Evolutionary conservation across 78 protist species (phyloP), one percentile per base, ranked within the genome.

Genomic region (Creolimax fragrantissima): DNA sequence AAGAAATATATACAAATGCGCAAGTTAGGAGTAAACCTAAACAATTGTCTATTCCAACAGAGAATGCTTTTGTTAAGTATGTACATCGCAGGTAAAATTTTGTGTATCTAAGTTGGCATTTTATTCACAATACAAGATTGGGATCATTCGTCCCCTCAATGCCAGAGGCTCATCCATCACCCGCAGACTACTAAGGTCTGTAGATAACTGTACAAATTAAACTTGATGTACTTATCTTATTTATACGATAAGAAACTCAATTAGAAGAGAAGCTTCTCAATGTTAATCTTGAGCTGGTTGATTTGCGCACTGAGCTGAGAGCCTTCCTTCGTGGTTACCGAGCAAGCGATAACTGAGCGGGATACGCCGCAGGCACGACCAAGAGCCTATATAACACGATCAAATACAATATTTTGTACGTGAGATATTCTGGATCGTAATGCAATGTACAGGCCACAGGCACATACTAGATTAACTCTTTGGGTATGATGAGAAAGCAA

Each of bases 351-450:
- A 44, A 98, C 99, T 36, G 97, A 94, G 43, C 99, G 97, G 32
- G 99, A 94, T 41, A 99, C 98, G 35, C 98, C 99, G 95, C 98
- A 96, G 6, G 99, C 98, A 43, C 99, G 97, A 44, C 99, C 99
- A 4, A 99, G 96, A 4, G 97, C 98, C 96, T 96, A 42, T 97
- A 94, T 44, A 98, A 97, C 41, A 99, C 99, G 36, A 97, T 98
- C 42, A 98, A 98, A 96, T 98, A 99, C 81, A 99, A 99, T 41
- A 98, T 97, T 94, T 98, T 98, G 97, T 94, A 86, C 4, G 2
- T n/a, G n/a, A n/a, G n/a, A n/a, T n/a, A n/a, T n/a, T n/a, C n/a
- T 3, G 5, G 88, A n/a, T n/a, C 74, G 74, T 11, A 11, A 58
- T 17, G 74, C 74, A 17, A 32, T 11, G n/a, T n/a, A n/a, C n/a